These are phyloP conservation scores for Debaryomyces castellii DNA, from an alignment of 805 yeast species.

Conservation along the genomic window DNA sequence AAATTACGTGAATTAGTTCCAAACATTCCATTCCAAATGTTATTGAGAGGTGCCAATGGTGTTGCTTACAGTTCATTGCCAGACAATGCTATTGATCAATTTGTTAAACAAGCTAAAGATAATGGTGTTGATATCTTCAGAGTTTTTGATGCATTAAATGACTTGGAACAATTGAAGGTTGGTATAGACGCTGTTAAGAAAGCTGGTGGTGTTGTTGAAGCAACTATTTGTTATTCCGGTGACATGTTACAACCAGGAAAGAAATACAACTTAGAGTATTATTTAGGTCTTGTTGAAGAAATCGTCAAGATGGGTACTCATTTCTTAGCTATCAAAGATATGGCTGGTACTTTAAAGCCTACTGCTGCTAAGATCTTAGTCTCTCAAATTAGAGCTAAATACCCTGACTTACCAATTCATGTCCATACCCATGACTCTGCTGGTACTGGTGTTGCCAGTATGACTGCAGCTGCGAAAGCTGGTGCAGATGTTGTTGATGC, in stretches of 20 bases:
- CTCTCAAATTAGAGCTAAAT: conserved; percentile 76
- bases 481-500: conserved; percentile 99
- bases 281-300: conserved; percentile 74
- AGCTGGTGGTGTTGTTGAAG: conserved; percentile 99
- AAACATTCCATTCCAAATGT: conserved; percentile 98
- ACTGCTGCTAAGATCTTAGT: conserved; percentile 83
- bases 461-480: conserved; percentile 90
- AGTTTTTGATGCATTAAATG: conserved; percentile 96
- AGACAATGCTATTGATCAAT: conserved; percentile 97
- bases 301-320: conserved; percentile 95
- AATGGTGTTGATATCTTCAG: conserved; percentile 97
- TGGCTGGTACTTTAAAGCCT: conserved; percentile 99
- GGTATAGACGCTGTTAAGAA: conserved; percentile 97
- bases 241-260: conserved; percentile 96
- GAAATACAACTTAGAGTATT: conserved; percentile 93
- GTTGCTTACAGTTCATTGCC: conserved; percentile 97
- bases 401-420: conserved; percentile 94
- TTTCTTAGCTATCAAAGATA: conserved; percentile 95
- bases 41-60: conserved; percentile 98
- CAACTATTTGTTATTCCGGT: conserved; percentile 98
- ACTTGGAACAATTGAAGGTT: conserved; percentile 92
- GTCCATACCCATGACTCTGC: conserved; percentile 99
- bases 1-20: conserved; percentile 88
- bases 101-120: conserved; percentile 90
- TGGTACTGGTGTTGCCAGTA: conserved; percentile 97